Evolutionary conservation across 1,284 basidiomycete species (phyloP), one percentile per base, ranked within the genome.

Genomic region (Ustilago loliicola): DNA sequence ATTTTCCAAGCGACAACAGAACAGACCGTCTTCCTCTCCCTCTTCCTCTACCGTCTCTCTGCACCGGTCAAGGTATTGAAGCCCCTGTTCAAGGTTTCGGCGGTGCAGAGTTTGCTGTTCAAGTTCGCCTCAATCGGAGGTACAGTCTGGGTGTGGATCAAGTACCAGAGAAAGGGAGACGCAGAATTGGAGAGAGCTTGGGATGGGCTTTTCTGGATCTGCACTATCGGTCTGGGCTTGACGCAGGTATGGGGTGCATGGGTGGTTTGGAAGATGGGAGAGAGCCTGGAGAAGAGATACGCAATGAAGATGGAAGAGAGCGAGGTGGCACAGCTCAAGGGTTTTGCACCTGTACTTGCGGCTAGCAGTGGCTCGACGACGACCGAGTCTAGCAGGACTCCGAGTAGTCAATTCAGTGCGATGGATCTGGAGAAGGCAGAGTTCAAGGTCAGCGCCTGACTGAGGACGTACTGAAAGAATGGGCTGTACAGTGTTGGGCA

Each of bases 1-100:
- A 60, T 68, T 30, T 76, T 72, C 54, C 77, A 77, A 23, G 77
- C 77, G 9, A 79, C 77, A 1, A 70, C 72, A 5, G 77, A 79
- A 23, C 77, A 79, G 59, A 66, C 68, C 13, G 62, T 56, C 19
- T 79, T 79, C 40, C 11, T 77, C 27, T 69, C 73, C 1, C 48
- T 79, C 19, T 71, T 77, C 58, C n/a, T 70, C 25, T 79, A 79
- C 59, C 63, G 77, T 10, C 62, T 79, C 32, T 51, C 32, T 1
- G 65, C 42, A 17, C 59, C 63, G 6, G 36, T 42, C 1, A 51
- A 47, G 5, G 19, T 66, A 2, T 38, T 77, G 29, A 10, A 61
- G 1, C 54, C 56, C 17, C 10, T 66, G 34, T 68, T 79, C 57
- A 15, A 61, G 8, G 27, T 73, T 45, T 38, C 64, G 1, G 62